Evolutionary conservation across 371 early-diverging fungal species (phyloP), one percentile per base, ranked within the genome.

Genomic region (Mucor mucedo): DNA sequence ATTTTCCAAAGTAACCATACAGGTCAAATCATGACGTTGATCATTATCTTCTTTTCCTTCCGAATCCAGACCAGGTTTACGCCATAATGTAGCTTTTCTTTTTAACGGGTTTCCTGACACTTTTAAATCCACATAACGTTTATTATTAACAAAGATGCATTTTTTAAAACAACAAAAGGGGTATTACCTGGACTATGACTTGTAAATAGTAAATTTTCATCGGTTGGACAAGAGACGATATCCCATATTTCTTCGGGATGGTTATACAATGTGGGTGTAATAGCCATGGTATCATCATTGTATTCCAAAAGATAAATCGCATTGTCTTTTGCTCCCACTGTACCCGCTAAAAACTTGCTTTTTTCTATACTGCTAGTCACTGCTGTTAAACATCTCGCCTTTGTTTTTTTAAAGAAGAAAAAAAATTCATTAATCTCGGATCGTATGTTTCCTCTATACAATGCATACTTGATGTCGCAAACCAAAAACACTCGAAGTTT

Each of bases 341-440:
- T 89, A n/a, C 92, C 94, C 2, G 90, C 87, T 30, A 93, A 70
- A 72, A 92, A 94, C 58, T 89, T 72, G 65, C 86, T 91, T 28
- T 85, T 78, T 39, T 91, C 91, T 35, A 77, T 71, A 39, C 85
- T 89, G 5, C 82, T 87, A 21, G 75, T 70, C 21, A 90, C 84
- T 3, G 89, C 73, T 2, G 86, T 85, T 11, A 93, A 69, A 67
- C 90, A 89, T 47, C 91, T 83, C 21, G 91, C 87, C 89, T 91
- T 21, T 21, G 21, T 21, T 21, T 21, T 21, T 21, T 21, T 21
- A 21, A 21, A 21, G 21, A 21, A 66, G 32, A 45, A 56, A 55
- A 27, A 10, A 39, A 30, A 47, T 42, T 13, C 30, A 38, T 58
- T 55, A 16, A 11, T 16, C 14, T 13, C 41, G 21, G 14, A 5